Evolutionary conservation across 2,329 filamentous ascomycete genomes (phyloP).

Genomic region (Cladosporium sp.): DNA sequence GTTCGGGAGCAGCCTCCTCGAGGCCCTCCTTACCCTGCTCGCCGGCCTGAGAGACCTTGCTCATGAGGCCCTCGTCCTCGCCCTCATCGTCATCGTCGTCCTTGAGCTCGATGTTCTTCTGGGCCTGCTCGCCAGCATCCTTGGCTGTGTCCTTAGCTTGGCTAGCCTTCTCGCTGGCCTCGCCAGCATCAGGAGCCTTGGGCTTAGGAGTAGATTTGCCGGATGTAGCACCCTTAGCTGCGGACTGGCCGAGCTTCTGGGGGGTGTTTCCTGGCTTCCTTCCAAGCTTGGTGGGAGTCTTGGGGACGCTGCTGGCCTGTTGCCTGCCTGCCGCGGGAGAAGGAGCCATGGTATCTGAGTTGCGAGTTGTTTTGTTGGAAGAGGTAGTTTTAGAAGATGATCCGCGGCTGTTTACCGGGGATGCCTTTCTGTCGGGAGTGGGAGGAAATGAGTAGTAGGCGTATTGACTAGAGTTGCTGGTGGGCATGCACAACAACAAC

Average conservation of each 20-base stretch:
- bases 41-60: conserved; percentile 46
- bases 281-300: conserved; percentile 50
- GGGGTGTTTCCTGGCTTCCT: conserved; percentile 35
- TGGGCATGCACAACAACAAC: conserved; percentile 41
- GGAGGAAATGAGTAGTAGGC: conserved; percentile 51
- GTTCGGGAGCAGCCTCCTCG: conserved; percentile 44
- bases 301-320: conserved; percentile 37
- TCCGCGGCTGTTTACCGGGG: conserved; percentile 22
- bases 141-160: conserved; percentile 37
- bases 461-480: conserved; percentile 45
- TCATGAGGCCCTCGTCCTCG: conserved; percentile 34
- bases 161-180: conserved; percentile 23
- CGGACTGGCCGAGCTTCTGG: conserved; percentile 41
- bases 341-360: conserved; percentile 41
- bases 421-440: conserved; percentile 42
- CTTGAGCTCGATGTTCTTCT: conserved; percentile 33
- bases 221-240: conserved; percentile 15
- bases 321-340: conserved; percentile 49
- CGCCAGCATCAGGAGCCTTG: conserved; percentile 4
- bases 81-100: conserved; percentile 34
- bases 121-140: conserved; percentile 31
- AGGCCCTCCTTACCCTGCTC: conserved; percentile 42
- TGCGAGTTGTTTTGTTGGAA: conserved; percentile 20
- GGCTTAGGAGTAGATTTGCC: conserved; percentile 27
- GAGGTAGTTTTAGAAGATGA: conserved; percentile 11